Evolutionary conservation across 2,329 filamentous ascomycete genomes (phyloP), one percentile per base, ranked within the genome.

Genomic region (Epichloe elymi): DNA sequence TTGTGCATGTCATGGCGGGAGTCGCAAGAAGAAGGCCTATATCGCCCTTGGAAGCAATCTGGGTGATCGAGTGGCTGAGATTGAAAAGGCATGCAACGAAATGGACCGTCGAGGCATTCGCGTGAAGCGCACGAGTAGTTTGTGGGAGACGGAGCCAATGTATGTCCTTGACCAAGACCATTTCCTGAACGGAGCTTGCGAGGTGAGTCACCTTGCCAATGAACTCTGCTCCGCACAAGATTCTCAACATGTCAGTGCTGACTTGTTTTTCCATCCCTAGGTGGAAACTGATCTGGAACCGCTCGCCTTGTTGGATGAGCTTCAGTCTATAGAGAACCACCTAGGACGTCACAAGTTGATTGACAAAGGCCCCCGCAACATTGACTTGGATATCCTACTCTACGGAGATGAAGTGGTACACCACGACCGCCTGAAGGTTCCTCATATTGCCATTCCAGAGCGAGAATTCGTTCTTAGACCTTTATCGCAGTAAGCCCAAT

Each of bases 121-220:
- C 49, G 78, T 98, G 39, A 76, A 80, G 60, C 76, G 83, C 59
- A 95, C 91, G 0, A 97, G 91, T 65, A 85, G 82, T 54, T 73
- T 98, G 3, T 98, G 93, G 78, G 89, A 97, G 70, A 98, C 91
- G 3, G 82, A 88, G 59, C 88, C 93, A 20, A 98, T 98, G 93
- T 98, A 98, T 67, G 86, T 96, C 56, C 72, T 86, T 55, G 85
- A 96, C 56, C 93, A 98, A 66, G 82, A 83, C 55, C 79, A 80
- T 33, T 98, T 98, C 63, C 72, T 96, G 46, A 98, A 98, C 64
- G 93, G 89, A 19, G 90, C 83, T 52, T 95, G 88, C 66, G 87
- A 95, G 81, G 89, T 94, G 30, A 23, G 51, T 44, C 15, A 2
- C 11, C 17, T 23, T n/a, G 17, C 5, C 14, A 6, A 2, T 17